These are phyloP conservation scores for Penicillium desertorum DNA, from an alignment of 495 filamentous ascomycete genomes.

Conservation along the genomic window DNA sequence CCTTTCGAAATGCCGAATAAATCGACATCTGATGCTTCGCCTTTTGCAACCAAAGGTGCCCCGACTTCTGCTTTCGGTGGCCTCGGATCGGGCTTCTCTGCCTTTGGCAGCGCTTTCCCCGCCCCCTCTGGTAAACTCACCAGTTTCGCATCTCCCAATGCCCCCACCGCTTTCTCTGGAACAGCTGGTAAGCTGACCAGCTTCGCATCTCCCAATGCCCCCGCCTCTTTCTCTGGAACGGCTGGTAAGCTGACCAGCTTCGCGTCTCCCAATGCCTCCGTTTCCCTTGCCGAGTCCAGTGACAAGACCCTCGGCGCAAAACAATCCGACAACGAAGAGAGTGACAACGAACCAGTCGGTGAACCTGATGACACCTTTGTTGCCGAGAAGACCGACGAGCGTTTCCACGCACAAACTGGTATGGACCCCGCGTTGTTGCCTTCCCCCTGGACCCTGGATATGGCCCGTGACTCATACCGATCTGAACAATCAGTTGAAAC, in stretches of 20 bases:
- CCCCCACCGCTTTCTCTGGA: conserved; percentile 38
- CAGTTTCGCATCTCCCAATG: conserved; percentile 67
- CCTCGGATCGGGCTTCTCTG: conserved; percentile 43
- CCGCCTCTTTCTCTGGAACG: conserved; percentile 39
- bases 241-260: conserved; percentile 65
- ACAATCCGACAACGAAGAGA: conserved; percentile 55
- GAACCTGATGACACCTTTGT: conserved; percentile 50
- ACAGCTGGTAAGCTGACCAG: conserved; percentile 57
- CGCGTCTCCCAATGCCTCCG: conserved; percentile 59
- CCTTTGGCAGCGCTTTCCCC: conserved; percentile 56
- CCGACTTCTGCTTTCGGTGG: conserved; percentile 43
- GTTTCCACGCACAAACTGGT: conserved; percentile 68
- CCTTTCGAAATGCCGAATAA: conserved; percentile 6
- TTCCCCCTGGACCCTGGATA: not conserved
- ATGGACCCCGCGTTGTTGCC: conserved; percentile 28
- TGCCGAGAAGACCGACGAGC: conserved; percentile 60
- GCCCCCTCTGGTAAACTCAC: conserved; percentile 53
- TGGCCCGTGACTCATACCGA: conserved; percentile 12
- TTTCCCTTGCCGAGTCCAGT: conserved; percentile 53
- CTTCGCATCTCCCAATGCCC: conserved; percentile 65
- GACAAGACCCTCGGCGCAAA: conserved; percentile 70
- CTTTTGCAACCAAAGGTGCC: conserved; percentile 14
- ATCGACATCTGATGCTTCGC: conserved; percentile 1
- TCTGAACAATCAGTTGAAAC: conserved; percentile 59
- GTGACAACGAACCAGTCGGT: conserved; percentile 31